Evolutionary conservation across 139 green algal genomes (phyloP), one percentile per base, ranked within the genome.

Genomic region (Chlamydomonas incerta): DNA sequence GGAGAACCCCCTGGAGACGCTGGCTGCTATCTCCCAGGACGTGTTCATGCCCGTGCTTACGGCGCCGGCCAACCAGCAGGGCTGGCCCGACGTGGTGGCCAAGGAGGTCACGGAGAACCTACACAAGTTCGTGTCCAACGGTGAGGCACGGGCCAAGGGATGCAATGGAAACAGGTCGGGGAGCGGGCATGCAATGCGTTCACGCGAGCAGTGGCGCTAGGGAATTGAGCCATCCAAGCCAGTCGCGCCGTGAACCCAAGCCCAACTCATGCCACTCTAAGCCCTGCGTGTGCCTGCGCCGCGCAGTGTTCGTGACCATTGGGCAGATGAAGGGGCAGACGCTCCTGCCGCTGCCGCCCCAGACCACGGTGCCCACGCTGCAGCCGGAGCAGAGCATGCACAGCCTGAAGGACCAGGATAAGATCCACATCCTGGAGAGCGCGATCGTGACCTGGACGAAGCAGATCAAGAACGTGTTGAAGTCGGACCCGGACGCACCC

Each of bases 381-480:
- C 80, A 84, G 28, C 82, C 89, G 34, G 76, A 92, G 66, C 75
- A 91, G 14, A 84, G 81, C 31, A 71, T 83, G 75, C 62, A 57
- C 26, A 88, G 86, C 62, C 83, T 92, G 26, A 89, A 93, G 41
- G 92, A 96, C 87, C 95, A 96, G 86, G 95, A 96, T n/a, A 93
- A 93, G 31, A 91, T 98, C n/a, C 95, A 97, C 85, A 95, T 98
- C 47, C 88, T 99, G 77, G 96, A 99, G 88, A 93, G 82, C 28
- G 93, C 93, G 1, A 87, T 98, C 15, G 90, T 97, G 20, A 97
- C 94, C 0, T 99, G 96, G 96, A 96, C 95, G 21, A 94, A 95
- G 79, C 96, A 98, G 84, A 98, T 99, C 87, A 98, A 98, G 90
- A 94, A 93, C n/a, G 95, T 97, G 65, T 91, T 99, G 9, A 95